phyloP scores from a whole-genome alignment of 2,329 filamentous ascomycete species.

The Fonsecaea pedrosoi region DNA sequence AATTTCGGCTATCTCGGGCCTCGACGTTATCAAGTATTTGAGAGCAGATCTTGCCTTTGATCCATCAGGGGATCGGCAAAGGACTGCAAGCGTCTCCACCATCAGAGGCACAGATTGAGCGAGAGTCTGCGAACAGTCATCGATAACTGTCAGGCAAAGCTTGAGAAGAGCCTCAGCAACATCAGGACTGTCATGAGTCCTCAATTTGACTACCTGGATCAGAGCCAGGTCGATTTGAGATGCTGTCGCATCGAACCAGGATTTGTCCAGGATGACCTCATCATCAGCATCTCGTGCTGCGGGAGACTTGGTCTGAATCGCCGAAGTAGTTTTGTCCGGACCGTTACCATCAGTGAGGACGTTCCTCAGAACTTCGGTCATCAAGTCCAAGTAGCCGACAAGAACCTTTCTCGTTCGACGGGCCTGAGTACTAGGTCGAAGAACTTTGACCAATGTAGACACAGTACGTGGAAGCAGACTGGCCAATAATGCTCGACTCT shows the following conservation, averaged over 20 bases:
- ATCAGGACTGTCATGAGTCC: constrained; percentile 71
- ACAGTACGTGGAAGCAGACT: constrained; percentile 88
- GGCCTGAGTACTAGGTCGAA: constrained; percentile 71
- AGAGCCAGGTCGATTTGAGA: constrained; percentile 84
- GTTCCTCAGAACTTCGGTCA: constrained; percentile 56
- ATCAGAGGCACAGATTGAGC: constrained; percentile 72
- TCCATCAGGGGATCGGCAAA: constrained; percentile 62
- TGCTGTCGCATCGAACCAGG: constrained; percentile 81
- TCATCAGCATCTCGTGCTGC: constrained; percentile 40
- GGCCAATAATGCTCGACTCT: constrained; percentile 75
- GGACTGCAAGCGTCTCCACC: constrained; percentile 79
- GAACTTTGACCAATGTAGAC: constrained; percentile 76
- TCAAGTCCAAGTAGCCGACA: constrained; percentile 63
- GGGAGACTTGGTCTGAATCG: background rate
- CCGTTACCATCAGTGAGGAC: constrained; percentile 56
- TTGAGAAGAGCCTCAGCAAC: constrained; percentile 71
- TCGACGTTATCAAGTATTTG: constrained; percentile 66
- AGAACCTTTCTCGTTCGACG: constrained; percentile 69
- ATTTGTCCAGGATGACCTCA: constrained; percentile 52
- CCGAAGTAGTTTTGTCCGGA: constrained; percentile 13
- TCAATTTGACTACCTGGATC: constrained; percentile 75
- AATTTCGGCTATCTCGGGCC: constrained; percentile 66
- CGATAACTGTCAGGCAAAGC: constrained; percentile 76
- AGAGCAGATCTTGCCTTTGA: constrained; percentile 54
- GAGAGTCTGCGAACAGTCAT: constrained; percentile 78